phyloP scores from a whole-genome alignment of 805 yeast species.

The Yamadazyma paraphyllophila region DNA sequence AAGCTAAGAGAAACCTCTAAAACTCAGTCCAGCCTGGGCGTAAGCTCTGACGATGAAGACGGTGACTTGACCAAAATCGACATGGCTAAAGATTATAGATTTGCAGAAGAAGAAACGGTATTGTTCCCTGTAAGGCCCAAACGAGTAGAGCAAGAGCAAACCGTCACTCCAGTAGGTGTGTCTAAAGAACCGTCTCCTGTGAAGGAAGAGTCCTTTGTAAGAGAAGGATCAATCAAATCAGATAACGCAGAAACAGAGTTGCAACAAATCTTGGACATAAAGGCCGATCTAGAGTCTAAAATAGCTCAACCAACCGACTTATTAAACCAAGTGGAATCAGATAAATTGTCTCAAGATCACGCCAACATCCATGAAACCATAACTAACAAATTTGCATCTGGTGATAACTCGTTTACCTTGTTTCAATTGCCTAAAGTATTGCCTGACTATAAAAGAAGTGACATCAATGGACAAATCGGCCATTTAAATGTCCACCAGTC shows the following conservation, averaged over 20 bases:
- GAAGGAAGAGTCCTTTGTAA: constrained; percentile 5
- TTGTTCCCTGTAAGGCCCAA: constrained; percentile 72
- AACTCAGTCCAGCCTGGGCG: background rate
- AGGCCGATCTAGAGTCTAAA: constrained; percentile 28
- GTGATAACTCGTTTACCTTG: constrained; percentile 28
- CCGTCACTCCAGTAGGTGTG: constrained; percentile 9
- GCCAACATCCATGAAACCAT: constrained; percentile 26
- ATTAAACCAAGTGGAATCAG: constrained; percentile 29
- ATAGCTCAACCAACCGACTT: constrained; percentile 26
- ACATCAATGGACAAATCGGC: constrained; percentile 61
- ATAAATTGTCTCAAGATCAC: constrained; percentile 32
- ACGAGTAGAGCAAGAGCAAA: constrained; percentile 45
- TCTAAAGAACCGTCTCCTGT: constrained; percentile 13
- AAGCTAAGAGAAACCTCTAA: constrained; percentile 13
- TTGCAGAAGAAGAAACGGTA: constrained; percentile 51
- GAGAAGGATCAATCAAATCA: constrained; percentile 25
- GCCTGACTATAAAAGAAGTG: constrained; percentile 32
- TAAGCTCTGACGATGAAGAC: constrained; percentile 27
- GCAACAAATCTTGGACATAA: constrained; percentile 21
- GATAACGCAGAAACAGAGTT: constrained; percentile 31
- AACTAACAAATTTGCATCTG: constrained; percentile 21
- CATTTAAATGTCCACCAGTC: constrained; percentile 74
- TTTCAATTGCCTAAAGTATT: constrained; percentile 50
- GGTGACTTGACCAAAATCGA: constrained; percentile 50
- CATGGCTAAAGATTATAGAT: constrained; percentile 60